Base-by-base conservation (phyloP, 2,329 filamentous ascomycete species). In the Gaeumannomyces sp. region DNA sequence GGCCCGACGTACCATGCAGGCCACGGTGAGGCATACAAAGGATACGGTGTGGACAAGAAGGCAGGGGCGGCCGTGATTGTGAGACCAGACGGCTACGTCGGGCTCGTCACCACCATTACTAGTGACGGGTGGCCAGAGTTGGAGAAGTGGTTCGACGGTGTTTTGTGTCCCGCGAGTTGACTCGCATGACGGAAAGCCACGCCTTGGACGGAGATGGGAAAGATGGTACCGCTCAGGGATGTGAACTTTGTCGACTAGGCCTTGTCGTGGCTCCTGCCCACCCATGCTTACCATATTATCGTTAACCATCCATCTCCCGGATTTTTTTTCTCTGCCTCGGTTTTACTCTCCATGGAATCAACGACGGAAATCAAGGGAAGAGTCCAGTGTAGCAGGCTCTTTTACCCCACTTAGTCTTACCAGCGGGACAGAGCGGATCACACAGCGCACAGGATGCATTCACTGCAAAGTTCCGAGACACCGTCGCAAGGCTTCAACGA, bases 51-150 rank as follows among this genome's bases (percentile, higher is more conserved):
- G 1, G 79, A 86, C 68, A 72, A 68, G 25, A 76, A 81, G 64
- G 73, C 74, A 27, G 88, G 89, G 0, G 86, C 84, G 67, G 75
- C 86, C 4, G 81, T 89, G 0, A 76, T 88, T 1, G 76, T 87
- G 2, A 74, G 89, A 61, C 89, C 89, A 2, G 89, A 92, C 76
- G 86, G 89, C 71, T 87, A 91, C 73, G 82, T 91, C 38, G 81
- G 76, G 0, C 76, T 73, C 58, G 67, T 77, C 2, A 68, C 70
- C 5, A 67, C 71, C 63, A 69, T 83, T 27, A 77, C 77, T 6
- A 72, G 73, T 35, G 64, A 67, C 22, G 68, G 68, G 1, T 70
- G 69, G 68, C 50, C 60, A 13, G 68, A 69, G 60, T 66, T 71
- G 22, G 67, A 60, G 60, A 69, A 64, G 61, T 73, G 68, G 68